Conservation (phyloP, 78 protist species). For the Dictyostelium discoideum region dicty_2.7 NC_007089.4:278001-278500, state of each 20-base stretch:
- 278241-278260: not conserved
- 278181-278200: not conserved
- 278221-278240: not conserved
- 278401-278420: too few species aligned
- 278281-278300: too few species aligned
- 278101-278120: slow-evolving; percentile 34
- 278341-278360: too few species aligned
- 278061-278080: slow-evolving; percentile 57
- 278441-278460: too few species aligned
- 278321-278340: too few species aligned
- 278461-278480: too few species aligned
- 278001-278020: slow-evolving; percentile 62
- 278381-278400: too few species aligned
- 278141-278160: slow-evolving; percentile 82
- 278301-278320: too few species aligned
- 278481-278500: too few species aligned
- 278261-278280: not conserved
- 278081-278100: slow-evolving; percentile 42
- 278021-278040: slow-evolving; percentile 69
- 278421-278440: too few species aligned
- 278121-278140: slow-evolving; percentile 77
- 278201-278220: too few species aligned
- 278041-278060: slow-evolving; percentile 39
- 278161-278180: not conserved
- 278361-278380: too few species aligned